Evolutionary conservation across 2,329 filamentous ascomycete species (phyloP), one percentile per base, ranked within the genome.

Genomic region (Zasmidium citrigriseum): DNA sequence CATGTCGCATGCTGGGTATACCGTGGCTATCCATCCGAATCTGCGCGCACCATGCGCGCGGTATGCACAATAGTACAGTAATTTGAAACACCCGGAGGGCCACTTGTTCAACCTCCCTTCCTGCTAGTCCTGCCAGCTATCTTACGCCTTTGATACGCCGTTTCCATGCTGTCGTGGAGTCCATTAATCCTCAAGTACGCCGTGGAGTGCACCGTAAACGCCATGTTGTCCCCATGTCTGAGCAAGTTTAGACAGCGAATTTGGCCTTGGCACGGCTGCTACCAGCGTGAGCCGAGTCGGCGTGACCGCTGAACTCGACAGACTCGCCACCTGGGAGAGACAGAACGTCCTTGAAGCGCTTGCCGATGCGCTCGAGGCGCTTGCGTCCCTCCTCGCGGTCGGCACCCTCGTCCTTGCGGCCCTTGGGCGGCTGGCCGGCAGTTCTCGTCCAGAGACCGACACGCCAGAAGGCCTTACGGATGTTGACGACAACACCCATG

Each of bases 401-500:
- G 12, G 53, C 66, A 23, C 62, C 64, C 50, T 67, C 66, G 25
- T 66, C 65, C 52, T 55, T 85, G 64, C 91, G 86, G 66, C 89
- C 89, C 81, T 93, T 93, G 67, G 88, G 89, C 55, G 88, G 87
- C 46, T 89, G 85, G 66, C 90, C 89, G 55, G 91, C 91, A 58
- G 93, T 96, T 72, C 92, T 89, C 64, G 95, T 99, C 95, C 96
- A 99, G 68, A 98, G 86, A 73, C 93, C 93, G 68, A 99, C 89
- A 81, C 95, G 90, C 85, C 92, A 99, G 82, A 99, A 98, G 52
- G 90, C 93, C 82, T 96, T 97, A 77, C 95, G 90, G 59, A 99
- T 93, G 78, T 99, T 99, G 81, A 98, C 93, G 23, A 99, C 95
- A 29, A 99, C 96, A 65, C 95, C 95, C 95, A 98, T 98, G 76